Percentiles rank a stretch among this genome's conserved stretches.
Evolutionary conservation across 2,329 filamentous ascomycete species (phyloP).

Genomic region (Incumbomyces lentus): DNA sequence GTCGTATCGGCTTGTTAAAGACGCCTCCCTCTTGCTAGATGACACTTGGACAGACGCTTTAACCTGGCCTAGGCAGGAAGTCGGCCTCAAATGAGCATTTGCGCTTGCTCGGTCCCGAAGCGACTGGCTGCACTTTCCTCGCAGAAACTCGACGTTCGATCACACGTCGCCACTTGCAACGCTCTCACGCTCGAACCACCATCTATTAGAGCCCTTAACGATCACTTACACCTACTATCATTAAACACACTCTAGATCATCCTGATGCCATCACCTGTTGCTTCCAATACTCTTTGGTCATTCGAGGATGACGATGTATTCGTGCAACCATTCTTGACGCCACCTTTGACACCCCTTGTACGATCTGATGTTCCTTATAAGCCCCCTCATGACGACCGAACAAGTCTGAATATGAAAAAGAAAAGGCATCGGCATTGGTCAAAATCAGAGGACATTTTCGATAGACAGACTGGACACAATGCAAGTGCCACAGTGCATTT

Average conservation of each 20-base stretch:
- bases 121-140: too few relatives aligned
- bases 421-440: slow-evolving; percentile 1
- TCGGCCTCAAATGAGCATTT: slow-evolving; percentile 12
- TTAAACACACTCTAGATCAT: not conserved
- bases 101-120: not conserved
- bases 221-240: not conserved
- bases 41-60: slow-evolving; percentile 13
- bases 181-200: too few relatives aligned
- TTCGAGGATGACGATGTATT: not conserved
- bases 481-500: too few relatives aligned
- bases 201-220: too few relatives aligned
- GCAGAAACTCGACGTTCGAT: too few relatives aligned
- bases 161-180: too few relatives aligned
- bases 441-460: not conserved
- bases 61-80: slow-evolving; percentile 17
- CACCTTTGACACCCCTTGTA: slow-evolving; percentile 12
- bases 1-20: slow-evolving; percentile 18
- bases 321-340: slow-evolving; percentile 10
- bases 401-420: slow-evolving; percentile 19
- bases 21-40: slow-evolving; percentile 18
- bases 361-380: slow-evolving; percentile 15
- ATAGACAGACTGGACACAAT: not conserved
- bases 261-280: not conserved
- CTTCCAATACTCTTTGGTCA: not conserved
- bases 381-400: slow-evolving; percentile 9